Conservation (phyloP, 2,329 filamentous ascomycete genomes). For the Ceratocystiopsis sp. region DNA sequence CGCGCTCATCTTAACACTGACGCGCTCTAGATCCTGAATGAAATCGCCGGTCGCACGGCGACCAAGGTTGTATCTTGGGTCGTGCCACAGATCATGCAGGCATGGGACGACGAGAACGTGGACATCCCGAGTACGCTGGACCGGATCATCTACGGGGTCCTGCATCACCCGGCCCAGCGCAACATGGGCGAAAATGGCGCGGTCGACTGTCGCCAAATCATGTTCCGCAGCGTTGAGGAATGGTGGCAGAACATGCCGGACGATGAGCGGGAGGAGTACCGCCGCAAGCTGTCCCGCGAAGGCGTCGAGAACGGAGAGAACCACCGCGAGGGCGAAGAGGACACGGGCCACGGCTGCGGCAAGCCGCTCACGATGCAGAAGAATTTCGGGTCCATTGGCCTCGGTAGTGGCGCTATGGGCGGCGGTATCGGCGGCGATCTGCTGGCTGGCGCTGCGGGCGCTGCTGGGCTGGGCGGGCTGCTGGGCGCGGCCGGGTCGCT, state of each 20-base stretch:
- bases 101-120: slow-evolving; percentile 61
- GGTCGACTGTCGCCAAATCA: slow-evolving; percentile 51
- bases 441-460: slow-evolving; percentile 25
- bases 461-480: slow-evolving; percentile 50
- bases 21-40: slow-evolving; percentile 45
- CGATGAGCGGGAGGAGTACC: slow-evolving; percentile 46
- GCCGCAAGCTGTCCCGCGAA: slow-evolving; percentile 56
- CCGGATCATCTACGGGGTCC: slow-evolving; percentile 63
- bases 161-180: slow-evolving; percentile 76
- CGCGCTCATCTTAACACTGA: too few relatives aligned
- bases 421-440: not conserved
- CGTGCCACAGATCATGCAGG: slow-evolving; percentile 74
- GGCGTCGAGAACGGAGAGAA: slow-evolving; percentile 66
- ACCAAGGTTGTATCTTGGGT: slow-evolving; percentile 67
- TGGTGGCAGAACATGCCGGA: slow-evolving; percentile 65
- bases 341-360: slow-evolving; percentile 68
- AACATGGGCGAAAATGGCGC: slow-evolving; percentile 52
- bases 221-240: slow-evolving; percentile 64
- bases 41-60: slow-evolving; percentile 69
- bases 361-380: slow-evolving; percentile 68
- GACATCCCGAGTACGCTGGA: slow-evolving; percentile 56
- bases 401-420: slow-evolving; percentile 17
- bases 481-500: slow-evolving; percentile 53
- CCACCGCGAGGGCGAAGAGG: slow-evolving; percentile 70
- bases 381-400: slow-evolving; percentile 24